These are phyloP conservation scores for Colletotrichum simmondsii DNA, from an alignment of 2,329 filamentous ascomycete genomes.

Conservation along the genomic window DNA sequence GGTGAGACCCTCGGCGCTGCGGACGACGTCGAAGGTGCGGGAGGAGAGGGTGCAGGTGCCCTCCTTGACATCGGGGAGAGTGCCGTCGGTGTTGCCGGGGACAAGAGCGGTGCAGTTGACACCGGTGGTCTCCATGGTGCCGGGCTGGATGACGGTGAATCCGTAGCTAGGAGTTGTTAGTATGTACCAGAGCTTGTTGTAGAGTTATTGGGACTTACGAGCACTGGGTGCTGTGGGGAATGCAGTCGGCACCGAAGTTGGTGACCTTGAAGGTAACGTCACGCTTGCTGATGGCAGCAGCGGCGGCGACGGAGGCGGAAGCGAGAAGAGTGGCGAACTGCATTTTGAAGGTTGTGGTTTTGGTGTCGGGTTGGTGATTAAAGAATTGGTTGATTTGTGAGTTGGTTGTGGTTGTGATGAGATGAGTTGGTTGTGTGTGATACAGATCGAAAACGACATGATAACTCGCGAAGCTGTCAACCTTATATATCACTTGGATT, in stretches of 20 bases:
- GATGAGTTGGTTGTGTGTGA: background rate
- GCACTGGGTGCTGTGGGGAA: constrained; percentile 42
- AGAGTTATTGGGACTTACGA: constrained; percentile 31
- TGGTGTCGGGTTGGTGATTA: background rate
- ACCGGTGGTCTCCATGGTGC: constrained; percentile 40
- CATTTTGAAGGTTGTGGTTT: constrained; percentile 38
- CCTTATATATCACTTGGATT: constrained; percentile 9
- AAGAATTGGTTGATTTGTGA: background rate
- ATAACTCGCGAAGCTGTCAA: background rate
- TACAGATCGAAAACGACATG: background rate
- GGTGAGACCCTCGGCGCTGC: constrained; percentile 38
- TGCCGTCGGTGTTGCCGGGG: constrained; percentile 36
- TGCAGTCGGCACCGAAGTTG: constrained; percentile 42
- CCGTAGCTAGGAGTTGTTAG: background rate
- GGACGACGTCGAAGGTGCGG: constrained; percentile 42
- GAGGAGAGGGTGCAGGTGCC: constrained; percentile 43
- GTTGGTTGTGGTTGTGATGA: background rate
- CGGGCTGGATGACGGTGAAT: constrained; percentile 32
- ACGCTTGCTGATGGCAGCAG: constrained; percentile 37
- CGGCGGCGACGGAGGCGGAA: constrained; percentile 38
- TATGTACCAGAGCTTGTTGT: too few species aligned
- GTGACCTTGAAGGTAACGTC: constrained; percentile 40
- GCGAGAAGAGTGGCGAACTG: constrained; percentile 38
- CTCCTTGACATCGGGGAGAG: constrained; percentile 44
- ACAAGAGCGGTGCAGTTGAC: constrained; percentile 39